Evolutionary conservation across 1,284 basidiomycete species (phyloP).

Genomic region (Porodaedalea pini): DNA sequence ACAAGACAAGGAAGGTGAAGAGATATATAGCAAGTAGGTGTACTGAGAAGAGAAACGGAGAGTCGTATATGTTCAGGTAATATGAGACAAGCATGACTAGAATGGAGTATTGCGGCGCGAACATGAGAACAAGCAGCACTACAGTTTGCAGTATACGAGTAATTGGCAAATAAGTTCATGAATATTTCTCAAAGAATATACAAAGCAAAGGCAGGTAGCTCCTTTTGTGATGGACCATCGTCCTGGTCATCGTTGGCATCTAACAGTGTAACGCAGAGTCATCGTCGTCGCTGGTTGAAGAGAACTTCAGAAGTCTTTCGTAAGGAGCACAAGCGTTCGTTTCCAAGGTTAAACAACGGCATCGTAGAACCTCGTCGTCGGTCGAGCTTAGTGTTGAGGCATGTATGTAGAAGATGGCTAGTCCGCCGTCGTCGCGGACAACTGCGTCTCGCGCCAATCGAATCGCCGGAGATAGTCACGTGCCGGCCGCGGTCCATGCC

Average conservation of each 20-base stretch:
- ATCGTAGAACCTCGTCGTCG: neutral
- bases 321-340: conserved; percentile 13
- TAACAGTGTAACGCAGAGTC: conserved; percentile 20
- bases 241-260: conserved; percentile 11
- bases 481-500: too few relatives aligned
- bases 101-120: conserved; percentile 70
- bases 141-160: too few relatives aligned
- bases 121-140: conserved; percentile 58
- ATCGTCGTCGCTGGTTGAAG: conserved; percentile 17
- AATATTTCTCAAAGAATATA: neutral
- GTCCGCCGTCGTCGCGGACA: neutral
- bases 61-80: conserved; percentile 52
- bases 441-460: too few relatives aligned
- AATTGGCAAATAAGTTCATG: too few relatives aligned
- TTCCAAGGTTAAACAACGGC: conserved; percentile 14
- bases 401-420: neutral
- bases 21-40: conserved; percentile 58
- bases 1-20: conserved; percentile 62
- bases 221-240: conserved; percentile 7
- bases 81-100: conserved; percentile 63
- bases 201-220: conserved; percentile 17
- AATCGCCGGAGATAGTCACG: too few relatives aligned
- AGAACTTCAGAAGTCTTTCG: conserved; percentile 8
- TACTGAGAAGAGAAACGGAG: conserved; percentile 42
- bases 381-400: neutral